phyloP scores from a whole-genome alignment of 257 asterid genomes.

The Ilex aquifolium region DNA sequence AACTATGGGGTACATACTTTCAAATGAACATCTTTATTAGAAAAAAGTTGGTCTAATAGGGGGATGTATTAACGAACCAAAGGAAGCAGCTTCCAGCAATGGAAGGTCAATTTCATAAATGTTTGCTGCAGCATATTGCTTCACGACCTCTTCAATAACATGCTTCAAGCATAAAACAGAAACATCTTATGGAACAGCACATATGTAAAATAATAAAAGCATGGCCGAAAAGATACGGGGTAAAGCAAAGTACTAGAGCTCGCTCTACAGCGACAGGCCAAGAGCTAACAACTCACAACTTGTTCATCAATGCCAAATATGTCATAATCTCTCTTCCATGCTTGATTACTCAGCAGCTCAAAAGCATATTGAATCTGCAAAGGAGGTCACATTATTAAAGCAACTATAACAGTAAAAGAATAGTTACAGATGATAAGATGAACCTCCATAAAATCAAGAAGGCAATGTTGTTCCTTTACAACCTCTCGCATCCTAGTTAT shows the following conservation, averaged over 20 bases:
- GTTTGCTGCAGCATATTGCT: conserved; percentile 38
- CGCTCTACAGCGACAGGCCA: conserved; percentile 1
- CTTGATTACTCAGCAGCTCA: conserved; percentile 73
- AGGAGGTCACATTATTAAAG: conserved; percentile 16
- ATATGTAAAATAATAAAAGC: neutral
- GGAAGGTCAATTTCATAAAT: conserved; percentile 57
- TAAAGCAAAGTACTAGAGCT: neutral
- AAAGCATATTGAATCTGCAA: conserved; percentile 88
- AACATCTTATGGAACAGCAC: conserved; percentile 1
- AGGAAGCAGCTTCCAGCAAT: conserved; percentile 45
- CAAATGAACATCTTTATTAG: neutral
- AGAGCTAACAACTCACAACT: conserved; percentile 38
- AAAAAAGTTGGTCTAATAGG: neutral
- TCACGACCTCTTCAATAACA: conserved; percentile 51
- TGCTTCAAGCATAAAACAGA: conserved; percentile 43
- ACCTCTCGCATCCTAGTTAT: too few species aligned
- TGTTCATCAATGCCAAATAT: conserved; percentile 69
- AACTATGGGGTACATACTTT: neutral
- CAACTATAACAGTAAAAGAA: neutral
- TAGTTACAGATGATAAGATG: neutral
- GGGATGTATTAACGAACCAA: conserved; percentile 50
- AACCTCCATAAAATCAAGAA: too few species aligned
- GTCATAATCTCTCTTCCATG: conserved; percentile 96
- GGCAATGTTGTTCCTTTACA: too few species aligned
- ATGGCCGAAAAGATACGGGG: neutral